Evolutionary conservation across 2,329 filamentous ascomycete genomes (phyloP), one percentile per base, ranked within the genome.

Genomic region (Fusarium sp.): DNA sequence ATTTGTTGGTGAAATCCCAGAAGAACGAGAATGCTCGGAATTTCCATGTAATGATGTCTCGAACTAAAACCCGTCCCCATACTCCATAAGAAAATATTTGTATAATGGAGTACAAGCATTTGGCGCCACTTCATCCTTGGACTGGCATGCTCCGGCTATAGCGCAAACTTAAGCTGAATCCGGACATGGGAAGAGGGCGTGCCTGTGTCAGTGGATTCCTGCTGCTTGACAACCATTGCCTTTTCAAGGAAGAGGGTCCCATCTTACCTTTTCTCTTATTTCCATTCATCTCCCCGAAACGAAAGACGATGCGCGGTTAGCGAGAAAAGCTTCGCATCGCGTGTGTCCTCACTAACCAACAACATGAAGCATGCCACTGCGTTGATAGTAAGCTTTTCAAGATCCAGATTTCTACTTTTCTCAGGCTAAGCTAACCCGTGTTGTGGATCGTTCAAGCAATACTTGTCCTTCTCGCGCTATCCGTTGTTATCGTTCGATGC

Each of bases 321-420:
- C 6, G 10, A 4, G n/a, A 44, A 10, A 11, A 15, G 10, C 10
- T 23, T 33, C 36, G 3, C 3, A 9, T 33, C 23, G 5, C 23
- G 15, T 12, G 4, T 23, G 6, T 16, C 13, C 13, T 13, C 8
- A 30, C 7, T 30, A 7, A 30, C 11, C 23, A n/a, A 28, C 2
- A 26, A 28, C 16, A 50, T 50, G 46, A 12, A 18, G 4, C 23
- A 37, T 50, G 12, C 33, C 9, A 50, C 46, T 4, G 13, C 8
- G 34, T 15, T 50, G 4, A 51, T 64, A 45, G 61, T 61, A 57
- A 3, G 57, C 13, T 34, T 30, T 26, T 18, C 3, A 18, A 6
- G 18, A 3, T 30, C 4, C 3, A 16, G 26, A 8, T 13, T 8
- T 8, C 13, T 15, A 42, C 15, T 5, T 6, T 5, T 4, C 6